Evolutionary conservation across 345 rosid species (phyloP), one percentile per base, ranked within the genome.

Genomic region (Microcos paniculata): DNA sequence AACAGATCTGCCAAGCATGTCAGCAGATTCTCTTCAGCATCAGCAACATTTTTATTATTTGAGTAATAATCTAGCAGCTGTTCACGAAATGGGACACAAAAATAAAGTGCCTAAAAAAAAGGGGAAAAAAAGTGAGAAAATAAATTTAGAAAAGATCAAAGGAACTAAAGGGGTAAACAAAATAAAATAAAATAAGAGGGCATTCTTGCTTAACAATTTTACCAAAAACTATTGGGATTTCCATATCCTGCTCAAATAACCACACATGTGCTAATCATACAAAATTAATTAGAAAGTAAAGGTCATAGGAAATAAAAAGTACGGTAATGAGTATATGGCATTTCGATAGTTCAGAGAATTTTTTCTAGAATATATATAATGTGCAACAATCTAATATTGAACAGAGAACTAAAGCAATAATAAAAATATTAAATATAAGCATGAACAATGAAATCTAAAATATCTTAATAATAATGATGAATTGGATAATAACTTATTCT

Each of bases 11-110:
- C 99, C 43, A 96, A 85, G 85, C 99, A 96, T 2, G 97, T 94
- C 89, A 96, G 85, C 68, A 96, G 97, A 85, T 96, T 96, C 85
- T 96, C 99, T 80, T 94, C 99, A 19, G 88, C 92, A 76, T 94
- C 99, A 18, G 85, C 93, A 7, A 73, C 73, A 70, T 71, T 90
- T 84, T 94, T 96, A 80, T 87, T 88, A 76, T 79, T 92, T 28
- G 92, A 86, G 77, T 90, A 93, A 81, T 94, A 94, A n/a, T 96
- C 99, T 42, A 96, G 92, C 85, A 96, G 82, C 77, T 96, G 99
- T 84, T 96, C 99, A 40, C 99, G 99, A 85, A 96, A 96, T 28
- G 98, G 97, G 71, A 91, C 98, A 69, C 99, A 96, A 79, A 96
- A 96, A 71, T 96, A 96, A 79, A 96, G 97, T 38, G 99, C 99